These are phyloP conservation scores for Nemophila menziesii DNA, from an alignment of 257 asterid species.

Conservation along the genomic window DNA sequence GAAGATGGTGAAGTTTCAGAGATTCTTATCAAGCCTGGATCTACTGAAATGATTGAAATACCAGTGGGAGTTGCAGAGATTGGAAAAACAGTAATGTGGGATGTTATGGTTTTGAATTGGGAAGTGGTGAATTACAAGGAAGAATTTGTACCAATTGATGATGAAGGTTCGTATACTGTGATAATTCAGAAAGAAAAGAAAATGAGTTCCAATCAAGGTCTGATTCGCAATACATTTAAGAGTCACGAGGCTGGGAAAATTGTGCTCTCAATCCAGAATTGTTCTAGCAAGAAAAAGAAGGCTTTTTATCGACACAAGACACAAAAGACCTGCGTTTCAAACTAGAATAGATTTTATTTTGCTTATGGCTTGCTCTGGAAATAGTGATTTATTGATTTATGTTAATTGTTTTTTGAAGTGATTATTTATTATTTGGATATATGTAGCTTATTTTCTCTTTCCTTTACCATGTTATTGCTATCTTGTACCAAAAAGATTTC, in stretches of 20 bases:
- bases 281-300: constrained; percentile 63
- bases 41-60: constrained; percentile 50
- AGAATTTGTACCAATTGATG: constrained; percentile 55
- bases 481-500: too few species aligned
- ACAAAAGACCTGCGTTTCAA: constrained; percentile 38
- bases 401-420: too few species aligned
- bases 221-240: constrained; percentile 58
- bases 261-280: constrained; percentile 38
- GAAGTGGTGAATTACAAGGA: constrained; percentile 71
- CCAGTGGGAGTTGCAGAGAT: constrained; percentile 47
- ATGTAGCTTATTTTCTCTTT: background rate
- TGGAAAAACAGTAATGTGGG: constrained; percentile 64
- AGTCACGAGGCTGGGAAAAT: constrained; percentile 56
- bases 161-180: constrained; percentile 53
- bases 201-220: constrained; percentile 28
- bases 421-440: too few species aligned
- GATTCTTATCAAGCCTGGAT: constrained; percentile 48
- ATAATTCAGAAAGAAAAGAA: constrained; percentile 58
- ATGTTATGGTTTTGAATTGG: constrained; percentile 47
- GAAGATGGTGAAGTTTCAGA: constrained; percentile 40
- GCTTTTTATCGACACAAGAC: constrained; percentile 51
- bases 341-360: background rate
- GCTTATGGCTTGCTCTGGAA: background rate
- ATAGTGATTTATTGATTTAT: too few species aligned
- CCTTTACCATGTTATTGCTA: too few species aligned